These are phyloP conservation scores for Taiozyma sp. DNA, from an alignment of 1,139 yeast genomes.

Conservation along the genomic window DNA sequence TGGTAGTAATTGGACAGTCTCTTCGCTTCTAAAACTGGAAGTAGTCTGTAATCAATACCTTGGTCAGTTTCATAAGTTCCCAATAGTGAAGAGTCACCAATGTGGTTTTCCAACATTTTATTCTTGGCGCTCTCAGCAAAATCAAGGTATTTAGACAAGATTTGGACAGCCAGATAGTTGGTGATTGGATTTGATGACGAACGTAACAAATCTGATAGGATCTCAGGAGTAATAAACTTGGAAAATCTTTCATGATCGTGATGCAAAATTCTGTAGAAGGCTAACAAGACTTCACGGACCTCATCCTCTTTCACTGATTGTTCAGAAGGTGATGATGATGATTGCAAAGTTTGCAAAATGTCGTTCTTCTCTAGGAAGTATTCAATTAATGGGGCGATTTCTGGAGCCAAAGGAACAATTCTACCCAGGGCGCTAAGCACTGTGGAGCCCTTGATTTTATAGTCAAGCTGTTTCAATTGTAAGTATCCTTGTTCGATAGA, in stretches of 20 bases:
- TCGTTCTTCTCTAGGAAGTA: constrained; percentile 36
- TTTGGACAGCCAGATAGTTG: constrained; percentile 50
- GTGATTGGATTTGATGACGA: constrained; percentile 29
- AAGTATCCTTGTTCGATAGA: constrained; percentile 29
- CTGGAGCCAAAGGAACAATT: constrained; percentile 45
- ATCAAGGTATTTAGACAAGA: constrained; percentile 50
- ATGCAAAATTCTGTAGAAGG: constrained; percentile 58
- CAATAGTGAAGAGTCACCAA: constrained; percentile 24
- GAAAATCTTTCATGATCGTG: constrained; percentile 51
- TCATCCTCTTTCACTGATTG: constrained; percentile 30
- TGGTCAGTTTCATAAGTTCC: constrained; percentile 46
- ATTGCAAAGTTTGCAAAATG: constrained; percentile 35
- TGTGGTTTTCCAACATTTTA: constrained; percentile 41
- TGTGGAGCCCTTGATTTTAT: constrained; percentile 31
- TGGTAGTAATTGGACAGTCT: constrained; percentile 49
- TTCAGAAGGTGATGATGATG: constrained; percentile 22
- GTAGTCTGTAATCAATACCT: constrained; percentile 48
- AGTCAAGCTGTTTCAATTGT: constrained; percentile 9
- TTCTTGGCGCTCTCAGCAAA: constrained; percentile 54
- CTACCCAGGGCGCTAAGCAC: constrained; percentile 48
- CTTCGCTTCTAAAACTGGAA: constrained; percentile 67
- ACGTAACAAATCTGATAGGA: constrained; percentile 40
- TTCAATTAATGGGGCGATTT: constrained; percentile 48
- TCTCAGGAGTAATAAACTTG: constrained; percentile 48
- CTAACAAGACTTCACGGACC: constrained; percentile 46